phyloP scores from a whole-genome alignment of 495 filamentous ascomycete genomes.

The Penicillium flavigenum region DNA sequence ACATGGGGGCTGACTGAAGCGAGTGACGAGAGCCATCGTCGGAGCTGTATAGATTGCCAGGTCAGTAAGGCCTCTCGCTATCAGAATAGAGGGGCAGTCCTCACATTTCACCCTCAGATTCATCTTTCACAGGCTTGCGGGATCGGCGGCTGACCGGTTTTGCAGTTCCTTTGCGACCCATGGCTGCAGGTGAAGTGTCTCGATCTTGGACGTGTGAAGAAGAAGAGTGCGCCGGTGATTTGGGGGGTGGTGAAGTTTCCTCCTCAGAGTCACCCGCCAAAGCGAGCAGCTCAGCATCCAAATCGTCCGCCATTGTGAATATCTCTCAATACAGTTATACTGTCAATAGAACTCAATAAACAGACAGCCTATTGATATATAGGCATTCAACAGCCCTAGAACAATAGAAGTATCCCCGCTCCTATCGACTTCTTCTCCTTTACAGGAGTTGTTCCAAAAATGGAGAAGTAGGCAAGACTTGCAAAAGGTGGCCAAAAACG shows the following conservation, averaged over 20 bases:
- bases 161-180: constrained; percentile 49
- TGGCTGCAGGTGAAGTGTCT: constrained; percentile 32
- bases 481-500: constrained; percentile 2
- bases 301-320: constrained; percentile 59
- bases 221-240: constrained; percentile 38
- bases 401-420: neutral
- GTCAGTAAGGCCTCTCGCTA: constrained; percentile 13
- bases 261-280: constrained; percentile 72
- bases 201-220: constrained; percentile 38
- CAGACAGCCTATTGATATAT: neutral
- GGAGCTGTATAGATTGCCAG: constrained; percentile 45
- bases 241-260: constrained; percentile 45
- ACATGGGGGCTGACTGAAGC: constrained; percentile 81
- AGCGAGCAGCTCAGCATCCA: constrained; percentile 86
- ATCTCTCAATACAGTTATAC: constrained; percentile 4
- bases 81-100: constrained; percentile 35
- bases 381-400: neutral
- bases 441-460: constrained; percentile 14
- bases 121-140: constrained; percentile 50
- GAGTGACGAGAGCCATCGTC: constrained; percentile 69
- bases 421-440: neutral
- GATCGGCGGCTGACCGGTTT: constrained; percentile 43
- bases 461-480: neutral
- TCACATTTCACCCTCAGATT: constrained; percentile 85
- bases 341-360: neutral